Conservation (phyloP, 2,329 filamentous ascomycete species). For the Neocucurbitaria cava region DNA sequence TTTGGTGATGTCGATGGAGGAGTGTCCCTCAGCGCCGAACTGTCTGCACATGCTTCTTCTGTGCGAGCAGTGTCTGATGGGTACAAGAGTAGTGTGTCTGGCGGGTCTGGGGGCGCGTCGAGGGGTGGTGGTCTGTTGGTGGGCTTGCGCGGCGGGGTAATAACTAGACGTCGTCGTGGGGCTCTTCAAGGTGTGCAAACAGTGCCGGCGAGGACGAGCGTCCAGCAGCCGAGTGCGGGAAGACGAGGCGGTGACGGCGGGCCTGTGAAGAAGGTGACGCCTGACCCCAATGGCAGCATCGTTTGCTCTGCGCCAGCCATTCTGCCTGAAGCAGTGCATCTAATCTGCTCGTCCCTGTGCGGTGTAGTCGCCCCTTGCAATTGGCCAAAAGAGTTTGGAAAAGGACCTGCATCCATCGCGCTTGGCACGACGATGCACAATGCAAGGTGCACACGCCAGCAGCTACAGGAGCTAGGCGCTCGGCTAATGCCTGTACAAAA, state of each 20-base stretch:
- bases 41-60: conserved; percentile 77
- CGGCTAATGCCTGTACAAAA: conserved; percentile 19
- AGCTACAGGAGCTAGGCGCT: conserved; percentile 4
- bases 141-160: conserved; percentile 38
- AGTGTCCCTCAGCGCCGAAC: conserved; percentile 62
- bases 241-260: conserved; percentile 26
- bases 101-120: conserved; percentile 27
- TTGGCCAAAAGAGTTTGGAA: conserved; percentile 24
- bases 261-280: conserved; percentile 10
- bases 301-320: conserved; percentile 36
- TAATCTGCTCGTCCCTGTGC: conserved; percentile 20
- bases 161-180: conserved; percentile 35
- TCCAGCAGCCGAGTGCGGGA: conserved; percentile 23
- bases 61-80: conserved; percentile 72
- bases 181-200: conserved; percentile 32
- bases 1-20: conserved; percentile 65
- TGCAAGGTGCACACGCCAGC: conserved; percentile 10
- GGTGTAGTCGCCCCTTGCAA: conserved; percentile 22
- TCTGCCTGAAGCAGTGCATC: conserved; percentile 47
- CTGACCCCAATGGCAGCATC: conserved; percentile 17
- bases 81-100: conserved; percentile 25
- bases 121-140: conserved; percentile 28
- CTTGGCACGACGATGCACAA: conserved; percentile 4
- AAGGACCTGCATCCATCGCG: conserved; percentile 12
- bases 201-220: conserved; percentile 28